Conservation (phyloP, 495 filamentous ascomycete genomes). For the Chaetomidium leptoderma region DNA sequence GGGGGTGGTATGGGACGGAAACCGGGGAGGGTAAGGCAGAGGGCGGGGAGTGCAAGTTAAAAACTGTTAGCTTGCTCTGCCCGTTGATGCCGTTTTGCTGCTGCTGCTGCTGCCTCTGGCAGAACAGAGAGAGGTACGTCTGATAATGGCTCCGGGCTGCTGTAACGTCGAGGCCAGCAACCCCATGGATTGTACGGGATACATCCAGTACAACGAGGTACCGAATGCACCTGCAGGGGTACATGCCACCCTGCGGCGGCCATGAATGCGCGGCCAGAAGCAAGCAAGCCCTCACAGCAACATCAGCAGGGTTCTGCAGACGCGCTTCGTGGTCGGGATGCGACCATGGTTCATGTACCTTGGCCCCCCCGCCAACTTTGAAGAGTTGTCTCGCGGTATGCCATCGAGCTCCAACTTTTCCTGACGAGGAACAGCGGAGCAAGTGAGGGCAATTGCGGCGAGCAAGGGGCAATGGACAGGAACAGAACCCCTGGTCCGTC, state of each 20-base stretch:
- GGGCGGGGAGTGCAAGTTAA: neutral
- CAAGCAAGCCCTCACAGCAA: constrained; percentile 13
- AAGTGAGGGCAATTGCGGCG: neutral
- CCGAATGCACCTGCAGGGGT: constrained; percentile 27
- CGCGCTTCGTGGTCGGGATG: constrained; percentile 20
- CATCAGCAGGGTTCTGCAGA: constrained; percentile 20
- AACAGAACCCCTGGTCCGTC: constrained; percentile 3
- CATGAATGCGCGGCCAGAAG: constrained; percentile 3
- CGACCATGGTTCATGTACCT: constrained; percentile 12
- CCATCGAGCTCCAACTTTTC: constrained; percentile 1
- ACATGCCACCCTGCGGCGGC: constrained; percentile 23
- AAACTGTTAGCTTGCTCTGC: constrained; percentile 18
- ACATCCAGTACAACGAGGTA: constrained; percentile 35
- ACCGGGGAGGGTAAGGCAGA: neutral
- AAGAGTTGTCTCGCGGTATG: neutral
- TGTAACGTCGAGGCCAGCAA: constrained; percentile 14
- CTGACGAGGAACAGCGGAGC: neutral
- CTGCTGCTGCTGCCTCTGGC: constrained; percentile 3
- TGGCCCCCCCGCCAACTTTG: constrained; percentile 9
- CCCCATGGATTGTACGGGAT: constrained; percentile 1
- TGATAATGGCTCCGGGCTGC: neutral
- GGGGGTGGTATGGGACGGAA: constrained; percentile 10
- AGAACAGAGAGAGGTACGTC: neutral
- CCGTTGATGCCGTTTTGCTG: constrained; percentile 15
- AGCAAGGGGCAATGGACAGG: neutral